Evolutionary conservation across 2,329 filamentous ascomycete genomes (phyloP).

Genomic region (Seiridium unicorne): DNA sequence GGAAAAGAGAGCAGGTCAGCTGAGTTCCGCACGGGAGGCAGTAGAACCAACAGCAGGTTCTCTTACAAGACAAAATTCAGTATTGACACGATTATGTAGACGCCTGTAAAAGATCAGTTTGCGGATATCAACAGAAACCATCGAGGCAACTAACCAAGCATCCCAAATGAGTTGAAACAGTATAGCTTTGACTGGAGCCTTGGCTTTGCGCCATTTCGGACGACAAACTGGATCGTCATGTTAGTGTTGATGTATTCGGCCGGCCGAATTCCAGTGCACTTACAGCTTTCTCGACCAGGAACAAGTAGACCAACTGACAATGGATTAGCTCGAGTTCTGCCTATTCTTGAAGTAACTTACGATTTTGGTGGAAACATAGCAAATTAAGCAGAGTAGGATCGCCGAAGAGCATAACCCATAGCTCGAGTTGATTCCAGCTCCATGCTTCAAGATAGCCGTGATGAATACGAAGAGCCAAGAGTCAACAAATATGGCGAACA

Average conservation of each 20-base stretch:
- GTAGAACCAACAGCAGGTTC: neutral
- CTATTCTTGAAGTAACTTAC: constrained; percentile 8
- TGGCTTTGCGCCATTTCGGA: constrained; percentile 49
- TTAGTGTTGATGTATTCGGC: neutral
- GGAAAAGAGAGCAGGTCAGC: neutral
- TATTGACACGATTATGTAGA: constrained; percentile 46
- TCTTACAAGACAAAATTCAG: constrained; percentile 61
- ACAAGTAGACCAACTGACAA: constrained; percentile 58
- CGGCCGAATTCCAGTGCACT: constrained; percentile 17
- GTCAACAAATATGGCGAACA: constrained; percentile 58
- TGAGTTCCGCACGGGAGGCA: neutral
- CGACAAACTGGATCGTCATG: constrained; percentile 46
- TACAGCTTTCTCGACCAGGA: constrained; percentile 63
- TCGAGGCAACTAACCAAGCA: constrained; percentile 39
- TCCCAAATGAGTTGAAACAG: constrained; percentile 59
- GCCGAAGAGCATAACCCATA: constrained; percentile 52
- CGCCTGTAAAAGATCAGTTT: constrained; percentile 20
- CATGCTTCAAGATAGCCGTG: constrained; percentile 55
- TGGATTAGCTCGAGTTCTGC: neutral
- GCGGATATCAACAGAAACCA: too few relatives aligned
- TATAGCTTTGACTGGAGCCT: constrained; percentile 58
- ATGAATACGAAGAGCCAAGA: constrained; percentile 60
- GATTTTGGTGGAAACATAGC: constrained; percentile 64
- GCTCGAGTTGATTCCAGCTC: constrained; percentile 54
- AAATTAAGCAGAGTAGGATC: constrained; percentile 59